Conservation (phyloP, 805 yeast genomes). For the Wickerhamomyces bisporus region DNA sequence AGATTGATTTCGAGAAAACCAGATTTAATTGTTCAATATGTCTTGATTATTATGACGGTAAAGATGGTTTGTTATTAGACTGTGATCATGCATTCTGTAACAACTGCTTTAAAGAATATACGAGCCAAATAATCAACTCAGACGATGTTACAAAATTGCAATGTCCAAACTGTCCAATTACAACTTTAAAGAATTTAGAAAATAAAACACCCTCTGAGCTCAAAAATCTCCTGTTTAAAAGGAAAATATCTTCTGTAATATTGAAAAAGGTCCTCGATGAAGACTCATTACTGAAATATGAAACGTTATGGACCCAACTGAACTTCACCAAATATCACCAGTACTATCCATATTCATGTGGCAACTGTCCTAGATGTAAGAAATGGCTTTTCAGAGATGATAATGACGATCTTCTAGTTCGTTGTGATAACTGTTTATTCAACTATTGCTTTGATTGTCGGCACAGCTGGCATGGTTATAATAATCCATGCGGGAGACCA, state of each 20-base stretch:
- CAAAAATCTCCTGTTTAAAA: slow-evolving; percentile 34
- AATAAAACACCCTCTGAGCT: slow-evolving; percentile 26
- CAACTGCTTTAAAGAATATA: slow-evolving; percentile 39
- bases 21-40: slow-evolving; percentile 56
- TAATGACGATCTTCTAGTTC: slow-evolving; percentile 39
- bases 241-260: slow-evolving; percentile 32
- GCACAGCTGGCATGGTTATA: slow-evolving; percentile 58
- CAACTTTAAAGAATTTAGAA: slow-evolving; percentile 14
- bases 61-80: slow-evolving; percentile 27
- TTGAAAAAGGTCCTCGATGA: slow-evolving; percentile 29
- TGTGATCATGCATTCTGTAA: slow-evolving; percentile 50
- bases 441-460: slow-evolving; percentile 54
- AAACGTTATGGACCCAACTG: slow-evolving; percentile 30
- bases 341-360: slow-evolving; percentile 43
- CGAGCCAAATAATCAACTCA: slow-evolving; percentile 33
- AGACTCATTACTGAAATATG: slow-evolving; percentile 32
- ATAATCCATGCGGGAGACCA: slow-evolving; percentile 38
- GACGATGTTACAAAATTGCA: slow-evolving; percentile 49
- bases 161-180: slow-evolving; percentile 48
- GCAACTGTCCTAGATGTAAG: slow-evolving; percentile 49
- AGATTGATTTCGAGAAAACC: slow-evolving; percentile 26
- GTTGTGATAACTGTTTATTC: slow-evolving; percentile 44
- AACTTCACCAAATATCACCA: slow-evolving; percentile 39
- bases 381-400: slow-evolving; percentile 43
- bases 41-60: slow-evolving; percentile 44